Conservation (phyloP, 192 early-diverging fungal genomes). For the Coemansia javaensis region DNA sequence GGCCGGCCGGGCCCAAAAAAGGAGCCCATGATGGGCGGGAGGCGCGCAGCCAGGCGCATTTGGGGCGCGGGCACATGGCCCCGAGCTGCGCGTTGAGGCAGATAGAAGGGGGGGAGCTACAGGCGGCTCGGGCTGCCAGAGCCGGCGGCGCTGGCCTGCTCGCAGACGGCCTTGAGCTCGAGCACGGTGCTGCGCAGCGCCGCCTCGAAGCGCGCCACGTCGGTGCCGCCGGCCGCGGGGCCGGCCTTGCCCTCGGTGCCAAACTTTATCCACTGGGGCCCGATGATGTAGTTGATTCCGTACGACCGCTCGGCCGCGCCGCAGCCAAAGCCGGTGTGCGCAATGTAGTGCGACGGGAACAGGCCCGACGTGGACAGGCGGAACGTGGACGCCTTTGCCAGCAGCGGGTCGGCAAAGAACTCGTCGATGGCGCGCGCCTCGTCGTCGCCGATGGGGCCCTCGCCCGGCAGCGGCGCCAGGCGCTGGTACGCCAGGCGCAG, state of each 20-base stretch:
- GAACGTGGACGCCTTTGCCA: conserved; percentile 63
- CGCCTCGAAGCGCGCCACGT: conserved; percentile 15
- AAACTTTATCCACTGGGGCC: conserved; percentile 63
- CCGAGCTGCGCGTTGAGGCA: conserved; percentile 3
- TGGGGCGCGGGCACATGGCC: background rate
- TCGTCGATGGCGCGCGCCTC: conserved; percentile 17
- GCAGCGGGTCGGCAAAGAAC: conserved; percentile 65
- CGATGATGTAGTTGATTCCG: conserved; percentile 82
- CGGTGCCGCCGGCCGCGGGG: conserved; percentile 16
- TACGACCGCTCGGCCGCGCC: conserved; percentile 74
- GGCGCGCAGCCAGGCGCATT: too few relatives aligned
- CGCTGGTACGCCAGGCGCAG: conserved; percentile 58
- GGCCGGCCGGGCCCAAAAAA: too few relatives aligned
- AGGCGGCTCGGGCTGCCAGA: conserved; percentile 9
- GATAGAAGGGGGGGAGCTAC: too few relatives aligned
- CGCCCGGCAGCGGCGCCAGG: conserved; percentile 45
- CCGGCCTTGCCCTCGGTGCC: conserved; percentile 71
- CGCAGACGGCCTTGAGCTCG: conserved; percentile 24
- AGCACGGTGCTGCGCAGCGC: conserved; percentile 13
- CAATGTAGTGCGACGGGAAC: conserved; percentile 61
- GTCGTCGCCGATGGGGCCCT: conserved; percentile 6
- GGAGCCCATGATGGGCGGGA: too few relatives aligned
- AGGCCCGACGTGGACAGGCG: conserved; percentile 73
- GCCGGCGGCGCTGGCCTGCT: conserved; percentile 5
- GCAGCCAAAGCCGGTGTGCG: conserved; percentile 83